Conservation (phyloP, 2,329 filamentous ascomycete species). For the Penicillium sp. region DNA sequence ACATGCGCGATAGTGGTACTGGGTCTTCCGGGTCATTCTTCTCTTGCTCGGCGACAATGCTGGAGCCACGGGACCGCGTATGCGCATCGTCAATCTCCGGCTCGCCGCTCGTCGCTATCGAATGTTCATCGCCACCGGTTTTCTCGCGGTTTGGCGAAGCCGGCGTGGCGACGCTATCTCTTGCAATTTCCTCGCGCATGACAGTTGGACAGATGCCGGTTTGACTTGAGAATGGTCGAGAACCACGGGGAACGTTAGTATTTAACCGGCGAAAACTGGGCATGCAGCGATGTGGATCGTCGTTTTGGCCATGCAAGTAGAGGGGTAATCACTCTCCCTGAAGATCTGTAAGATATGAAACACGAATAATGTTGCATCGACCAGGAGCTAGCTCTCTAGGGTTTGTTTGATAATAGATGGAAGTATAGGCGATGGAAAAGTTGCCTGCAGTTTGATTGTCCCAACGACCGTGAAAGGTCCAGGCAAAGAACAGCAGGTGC, state of each 20-base stretch:
- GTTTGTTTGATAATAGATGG: no score
- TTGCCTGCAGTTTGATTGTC: no score
- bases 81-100: conserved; percentile 17
- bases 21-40: conserved; percentile 17
- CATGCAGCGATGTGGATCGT: background rate
- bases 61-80: conserved; percentile 21
- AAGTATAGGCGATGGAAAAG: no score
- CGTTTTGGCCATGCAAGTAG: background rate
- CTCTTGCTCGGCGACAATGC: conserved; percentile 26
- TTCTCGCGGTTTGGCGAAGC: conserved; percentile 1
- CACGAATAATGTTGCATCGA: background rate
- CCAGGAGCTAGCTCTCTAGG: background rate
- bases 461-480: no score
- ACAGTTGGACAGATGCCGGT: background rate
- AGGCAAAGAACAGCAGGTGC: no score
- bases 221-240: no score
- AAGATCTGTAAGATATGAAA: conserved; percentile 15
- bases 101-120: background rate
- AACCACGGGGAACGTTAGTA: no score
- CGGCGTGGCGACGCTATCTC: background rate
- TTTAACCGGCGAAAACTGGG: background rate
- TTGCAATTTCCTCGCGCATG: conserved; percentile 9
- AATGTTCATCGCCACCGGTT: conserved; percentile 4
- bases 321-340: background rate
- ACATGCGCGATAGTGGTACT: conserved; percentile 18